phyloP scores from a whole-genome alignment of 305 asterid species.

The Fraxinus greggii region DNA sequence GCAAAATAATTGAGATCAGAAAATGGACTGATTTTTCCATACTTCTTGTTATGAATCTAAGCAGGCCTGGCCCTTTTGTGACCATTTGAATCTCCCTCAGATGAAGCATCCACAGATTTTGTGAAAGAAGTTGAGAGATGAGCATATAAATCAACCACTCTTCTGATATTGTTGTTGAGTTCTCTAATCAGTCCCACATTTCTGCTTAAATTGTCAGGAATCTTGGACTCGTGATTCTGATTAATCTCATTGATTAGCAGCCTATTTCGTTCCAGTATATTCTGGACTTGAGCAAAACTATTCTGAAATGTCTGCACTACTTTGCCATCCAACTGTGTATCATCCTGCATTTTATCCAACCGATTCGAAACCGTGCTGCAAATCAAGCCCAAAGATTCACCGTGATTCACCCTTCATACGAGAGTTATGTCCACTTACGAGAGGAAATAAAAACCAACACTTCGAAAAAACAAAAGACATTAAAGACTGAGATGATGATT shows the following conservation, averaged over 20 bases:
- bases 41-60: neutral
- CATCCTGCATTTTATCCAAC: slow-evolving; percentile 41
- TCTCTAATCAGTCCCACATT: slow-evolving; percentile 49
- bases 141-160: slow-evolving; percentile 44
- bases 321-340: slow-evolving; percentile 39
- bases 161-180: slow-evolving; percentile 45
- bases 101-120: slow-evolving; percentile 40
- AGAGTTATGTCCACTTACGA: neutral
- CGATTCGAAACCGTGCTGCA: slow-evolving; percentile 19
- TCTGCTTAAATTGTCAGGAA: slow-evolving; percentile 46
- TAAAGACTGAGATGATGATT: neutral
- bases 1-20: neutral
- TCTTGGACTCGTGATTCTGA: slow-evolving; percentile 49
- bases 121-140: slow-evolving; percentile 44
- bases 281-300: slow-evolving; percentile 47
- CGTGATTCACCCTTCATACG: neutral
- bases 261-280: slow-evolving; percentile 47
- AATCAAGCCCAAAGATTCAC: neutral
- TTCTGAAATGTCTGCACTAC: slow-evolving; percentile 49
- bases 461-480: neutral
- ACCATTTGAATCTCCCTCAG: slow-evolving; percentile 43
- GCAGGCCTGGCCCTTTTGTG: slow-evolving; percentile 41
- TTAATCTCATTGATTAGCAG: slow-evolving; percentile 45
- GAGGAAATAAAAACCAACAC: neutral
- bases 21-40: neutral